A percentile compares a stretch with the other conserved stretches of the same genome.
Conservation (phyloP, 1,284 basidiomycete genomes). For the Sanghuangporus baumii region DNA sequence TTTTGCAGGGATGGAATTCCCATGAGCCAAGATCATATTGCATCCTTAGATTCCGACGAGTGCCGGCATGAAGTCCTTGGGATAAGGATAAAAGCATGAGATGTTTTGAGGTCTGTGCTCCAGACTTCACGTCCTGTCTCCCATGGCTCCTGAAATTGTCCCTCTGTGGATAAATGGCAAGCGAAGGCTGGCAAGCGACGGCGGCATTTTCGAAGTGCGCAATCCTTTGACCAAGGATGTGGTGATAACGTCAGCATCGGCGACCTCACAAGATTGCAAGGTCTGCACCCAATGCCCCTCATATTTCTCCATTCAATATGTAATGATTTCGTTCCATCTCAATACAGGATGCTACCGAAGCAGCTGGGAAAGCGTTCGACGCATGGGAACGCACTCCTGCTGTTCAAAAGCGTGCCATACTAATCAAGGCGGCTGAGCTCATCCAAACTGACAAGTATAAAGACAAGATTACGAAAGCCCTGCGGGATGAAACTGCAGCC, state of each 20-base stretch:
- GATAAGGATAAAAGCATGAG: too few species aligned
- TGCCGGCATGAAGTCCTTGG: too few species aligned
- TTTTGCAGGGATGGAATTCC: too few species aligned
- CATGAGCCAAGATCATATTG: too few species aligned
- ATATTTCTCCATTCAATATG: neutral
- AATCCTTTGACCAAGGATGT: slow-evolving; percentile 38
- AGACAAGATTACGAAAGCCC: slow-evolving; percentile 29
- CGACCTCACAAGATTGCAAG: slow-evolving; percentile 40
- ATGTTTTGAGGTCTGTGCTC: too few species aligned
- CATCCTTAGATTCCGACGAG: too few species aligned
- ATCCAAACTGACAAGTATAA: slow-evolving; percentile 37
- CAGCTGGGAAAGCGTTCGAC: slow-evolving; percentile 42
- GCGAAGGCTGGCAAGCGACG: slow-evolving; percentile 32
- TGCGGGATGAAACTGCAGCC: slow-evolving; percentile 37
- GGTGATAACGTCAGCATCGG: slow-evolving; percentile 40
- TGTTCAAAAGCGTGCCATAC: slow-evolving; percentile 36
- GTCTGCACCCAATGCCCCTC: neutral
- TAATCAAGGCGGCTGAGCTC: slow-evolving; percentile 42
- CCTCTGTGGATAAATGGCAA: slow-evolving; percentile 30
- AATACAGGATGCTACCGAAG: slow-evolving; percentile 35
- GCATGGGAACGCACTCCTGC: slow-evolving; percentile 40
- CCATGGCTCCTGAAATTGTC: slow-evolving; percentile 6
- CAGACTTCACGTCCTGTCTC: neutral
- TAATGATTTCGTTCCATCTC: neutral
- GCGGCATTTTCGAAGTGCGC: slow-evolving; percentile 38